phyloP scores from a whole-genome alignment of 2,329 filamentous ascomycete species.

The Alternaria rosae region DNA sequence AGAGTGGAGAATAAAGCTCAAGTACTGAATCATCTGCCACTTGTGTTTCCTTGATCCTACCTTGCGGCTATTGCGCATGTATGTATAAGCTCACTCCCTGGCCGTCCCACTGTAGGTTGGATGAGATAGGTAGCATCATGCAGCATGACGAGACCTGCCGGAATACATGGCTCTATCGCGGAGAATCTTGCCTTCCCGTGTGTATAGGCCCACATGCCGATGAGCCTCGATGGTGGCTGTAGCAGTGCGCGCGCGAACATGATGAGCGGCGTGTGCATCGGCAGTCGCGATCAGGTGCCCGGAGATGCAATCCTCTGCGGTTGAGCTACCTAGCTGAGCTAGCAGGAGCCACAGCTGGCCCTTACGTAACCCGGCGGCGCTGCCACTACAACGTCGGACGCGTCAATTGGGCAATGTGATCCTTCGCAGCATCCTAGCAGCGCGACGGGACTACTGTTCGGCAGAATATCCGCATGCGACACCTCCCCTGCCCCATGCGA shows the following conservation, averaged over 20 bases:
- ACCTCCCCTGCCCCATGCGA: constrained; percentile 12
- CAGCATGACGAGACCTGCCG: constrained; percentile 11
- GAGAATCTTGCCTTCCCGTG: constrained; percentile 3
- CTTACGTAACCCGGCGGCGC: constrained; percentile 22
- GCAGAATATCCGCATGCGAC: constrained; percentile 24
- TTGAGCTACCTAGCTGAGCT: constrained; percentile 18
- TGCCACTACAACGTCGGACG: constrained; percentile 12
- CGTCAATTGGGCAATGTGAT: constrained; percentile 17
- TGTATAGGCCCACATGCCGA: constrained; percentile 6
- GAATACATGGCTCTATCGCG: constrained; percentile 1
- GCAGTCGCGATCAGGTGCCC: constrained; percentile 8
- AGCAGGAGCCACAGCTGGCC: constrained; percentile 5
- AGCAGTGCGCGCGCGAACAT: not conserved
- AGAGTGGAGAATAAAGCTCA: constrained; percentile 32
- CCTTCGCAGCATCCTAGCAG: constrained; percentile 13
- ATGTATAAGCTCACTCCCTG: constrained; percentile 7
- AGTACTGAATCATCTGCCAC: constrained; percentile 14
- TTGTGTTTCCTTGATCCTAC: constrained; percentile 1
- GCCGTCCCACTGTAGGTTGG: constrained; percentile 19
- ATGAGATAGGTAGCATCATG: constrained; percentile 4
- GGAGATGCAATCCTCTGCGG: constrained; percentile 11
- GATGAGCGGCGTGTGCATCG: constrained; percentile 2
- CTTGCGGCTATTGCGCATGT: constrained; percentile 13
- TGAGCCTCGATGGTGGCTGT: not conserved
- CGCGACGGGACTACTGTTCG: constrained; percentile 13